Evolutionary conservation across 192 early-diverging fungal species (phyloP).

Genomic region (Coemansia sp.): DNA sequence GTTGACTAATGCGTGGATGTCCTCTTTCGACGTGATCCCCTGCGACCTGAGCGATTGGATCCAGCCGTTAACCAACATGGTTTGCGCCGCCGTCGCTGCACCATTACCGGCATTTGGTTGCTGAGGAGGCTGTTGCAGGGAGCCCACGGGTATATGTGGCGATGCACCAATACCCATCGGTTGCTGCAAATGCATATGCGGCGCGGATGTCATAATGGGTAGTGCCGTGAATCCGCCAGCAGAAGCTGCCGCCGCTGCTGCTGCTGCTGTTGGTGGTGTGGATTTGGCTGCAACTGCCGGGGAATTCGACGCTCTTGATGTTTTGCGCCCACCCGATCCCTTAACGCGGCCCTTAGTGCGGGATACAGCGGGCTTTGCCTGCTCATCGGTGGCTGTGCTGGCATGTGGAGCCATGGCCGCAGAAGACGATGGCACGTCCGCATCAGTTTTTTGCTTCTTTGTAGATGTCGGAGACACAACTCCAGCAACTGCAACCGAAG

Average conservation of each 20-base stretch:
- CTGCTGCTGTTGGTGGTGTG: constrained; percentile 6
- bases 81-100: neutral
- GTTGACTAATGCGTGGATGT: constrained; percentile 5
- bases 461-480: neutral
- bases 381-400: constrained; percentile 21
- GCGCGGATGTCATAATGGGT: neutral
- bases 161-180: neutral
- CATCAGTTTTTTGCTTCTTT: constrained; percentile 34
- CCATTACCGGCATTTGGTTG: neutral
- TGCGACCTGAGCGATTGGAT: constrained; percentile 11
- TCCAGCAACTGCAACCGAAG: constrained; percentile 2
- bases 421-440: neutral
- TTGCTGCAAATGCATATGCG: neutral
- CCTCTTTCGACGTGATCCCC: constrained; percentile 14
- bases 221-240: too few relatives aligned
- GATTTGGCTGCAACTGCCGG: constrained; percentile 34
- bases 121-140: neutral
- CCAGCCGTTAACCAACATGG: neutral
- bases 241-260: too few relatives aligned
- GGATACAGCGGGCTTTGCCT: constrained; percentile 7
- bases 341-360: constrained; percentile 38
- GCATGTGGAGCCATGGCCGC: neutral
- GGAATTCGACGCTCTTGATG: constrained; percentile 32
- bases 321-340: constrained; percentile 18
- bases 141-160: neutral